phyloP scores from a whole-genome alignment of 768 basidiomycete species.

The Russula vinacea region DNA sequence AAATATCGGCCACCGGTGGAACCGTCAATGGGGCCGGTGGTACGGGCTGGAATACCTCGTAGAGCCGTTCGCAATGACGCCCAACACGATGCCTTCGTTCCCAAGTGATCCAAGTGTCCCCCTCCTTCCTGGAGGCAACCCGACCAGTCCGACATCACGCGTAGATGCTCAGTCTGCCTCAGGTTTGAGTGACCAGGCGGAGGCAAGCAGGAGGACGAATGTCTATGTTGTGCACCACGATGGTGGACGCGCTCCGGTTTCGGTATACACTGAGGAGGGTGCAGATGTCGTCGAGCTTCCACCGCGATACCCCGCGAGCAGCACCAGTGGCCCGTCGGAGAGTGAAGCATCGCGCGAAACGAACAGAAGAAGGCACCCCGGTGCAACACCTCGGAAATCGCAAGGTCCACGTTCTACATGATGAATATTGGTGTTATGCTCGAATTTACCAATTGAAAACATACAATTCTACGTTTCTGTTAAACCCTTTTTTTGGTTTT shows the following conservation, averaged over 20 bases:
- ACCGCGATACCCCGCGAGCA: slow-evolving; percentile 43
- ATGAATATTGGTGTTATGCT: not conserved
- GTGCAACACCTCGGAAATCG: slow-evolving; percentile 14
- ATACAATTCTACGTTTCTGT: not conserved
- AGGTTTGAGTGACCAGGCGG: slow-evolving; percentile 13
- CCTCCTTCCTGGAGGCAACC: not conserved
- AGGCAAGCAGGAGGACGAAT: slow-evolving; percentile 33
- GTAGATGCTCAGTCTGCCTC: slow-evolving; percentile 16
- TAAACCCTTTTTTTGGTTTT: not conserved
- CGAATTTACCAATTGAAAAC: not conserved
- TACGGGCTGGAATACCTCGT: slow-evolving; percentile 20
- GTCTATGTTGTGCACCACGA: slow-evolving; percentile 64
- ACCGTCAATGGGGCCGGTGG: not conserved
- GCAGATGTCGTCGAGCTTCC: slow-evolving; percentile 60
- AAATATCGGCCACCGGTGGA: slow-evolving; percentile 6
- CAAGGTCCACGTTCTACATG: slow-evolving; percentile 13
- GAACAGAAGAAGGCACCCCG: slow-evolving; percentile 2
- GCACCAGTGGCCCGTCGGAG: not conserved
- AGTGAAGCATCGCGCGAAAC: not conserved
- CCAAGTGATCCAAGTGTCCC: slow-evolving; percentile 12
- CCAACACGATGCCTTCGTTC: not conserved
- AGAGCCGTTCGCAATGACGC: slow-evolving; percentile 29
- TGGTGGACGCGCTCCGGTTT: slow-evolving; percentile 54
- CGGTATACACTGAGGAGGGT: slow-evolving; percentile 54
- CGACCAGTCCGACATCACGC: slow-evolving; percentile 2